Base-by-base conservation (phyloP, 192 early-diverging fungal genomes). In the Funneliformis geosporum region DNA sequence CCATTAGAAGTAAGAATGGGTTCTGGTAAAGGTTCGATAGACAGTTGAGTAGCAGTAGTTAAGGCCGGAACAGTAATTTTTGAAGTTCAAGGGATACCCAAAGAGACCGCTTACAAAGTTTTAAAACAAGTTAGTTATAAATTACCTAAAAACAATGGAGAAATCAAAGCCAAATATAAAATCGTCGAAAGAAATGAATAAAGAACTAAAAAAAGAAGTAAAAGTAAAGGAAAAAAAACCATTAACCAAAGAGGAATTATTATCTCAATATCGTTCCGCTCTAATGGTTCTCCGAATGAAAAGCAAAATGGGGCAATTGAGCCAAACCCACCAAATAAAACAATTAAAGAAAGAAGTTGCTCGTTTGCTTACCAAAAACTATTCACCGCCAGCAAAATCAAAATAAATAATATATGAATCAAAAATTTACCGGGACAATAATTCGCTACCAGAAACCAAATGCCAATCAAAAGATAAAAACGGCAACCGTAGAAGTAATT, bases 331-430 rank as follows among this genome's bases (percentile, higher is more conserved):
- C n/a, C 59, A 60, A n/a, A 60, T 60, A 6, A 60, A 60, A 60
- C 16, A 60, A n/a, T 60, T 60, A 60, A 60, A 60, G 14, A 60
- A 60, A 60, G 59, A 6, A 60, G 14, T 60, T 60, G 59, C 59
- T 60, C 59, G 59, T 4, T 10, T 60, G 4, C 59, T 60, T 4
- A 60, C 59, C 42, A n/a, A n/a, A n/a, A n/a, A n/a, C n/a, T n/a
- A n/a, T n/a, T n/a, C n/a, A n/a, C n/a, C n/a, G n/a, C n/a, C n/a
- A n/a, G n/a, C n/a, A n/a, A n/a, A n/a, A n/a, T n/a, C n/a, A n/a
- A n/a, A n/a, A n/a, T n/a, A n/a, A n/a, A n/a, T n/a, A n/a, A n/a
- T 66, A 66, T 12, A 66, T 66, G 64, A 25, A 2, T 66, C 64
- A 66, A 66, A 25, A 4, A 66, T 66, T 66, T 28, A 66, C 64